These are phyloP conservation scores for Quercus phellos DNA, from an alignment of 331 rosid genomes.

Conservation along the genomic window DNA sequence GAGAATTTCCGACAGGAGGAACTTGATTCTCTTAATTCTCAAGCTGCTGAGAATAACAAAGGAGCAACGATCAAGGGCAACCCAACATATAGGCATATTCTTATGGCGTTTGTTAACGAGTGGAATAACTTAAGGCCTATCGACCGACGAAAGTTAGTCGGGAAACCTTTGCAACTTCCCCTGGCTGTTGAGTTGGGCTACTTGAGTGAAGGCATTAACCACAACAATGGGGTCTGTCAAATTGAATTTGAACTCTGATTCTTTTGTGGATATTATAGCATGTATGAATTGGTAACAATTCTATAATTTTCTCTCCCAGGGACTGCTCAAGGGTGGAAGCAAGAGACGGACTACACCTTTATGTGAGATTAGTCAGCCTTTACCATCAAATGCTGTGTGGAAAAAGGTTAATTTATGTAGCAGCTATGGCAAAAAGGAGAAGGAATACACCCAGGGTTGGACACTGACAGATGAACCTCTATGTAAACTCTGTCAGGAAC, in stretches of 20 bases:
- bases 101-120: conserved; percentile 57
- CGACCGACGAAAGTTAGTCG: conserved; percentile 67
- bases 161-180: conserved; percentile 90
- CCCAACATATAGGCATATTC: conserved; percentile 42
- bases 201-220: conserved; percentile 72
- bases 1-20: conserved; percentile 83
- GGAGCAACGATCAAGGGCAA: conserved; percentile 33
- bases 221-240: conserved; percentile 53
- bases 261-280: conserved; percentile 12
- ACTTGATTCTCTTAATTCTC: conserved; percentile 47
- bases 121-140: conserved; percentile 83
- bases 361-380: conserved; percentile 65
- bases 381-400: conserved; percentile 80
- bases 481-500: conserved; percentile 85
- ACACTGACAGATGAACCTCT: conserved; percentile 69
- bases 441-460: conserved; percentile 86
- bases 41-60: conserved; percentile 32
- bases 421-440: conserved; percentile 76
- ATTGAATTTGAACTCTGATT: conserved; percentile 11
- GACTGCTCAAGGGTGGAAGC: conserved; percentile 83
- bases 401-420: conserved; percentile 53
- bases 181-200: conserved; percentile 69
- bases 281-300: background rate
- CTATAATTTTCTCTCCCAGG: conserved; percentile 39
- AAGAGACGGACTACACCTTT: conserved; percentile 76